Evolutionary conservation across 2,329 filamentous ascomycete genomes (phyloP).

Genomic region (Colletotrichum sp.): DNA sequence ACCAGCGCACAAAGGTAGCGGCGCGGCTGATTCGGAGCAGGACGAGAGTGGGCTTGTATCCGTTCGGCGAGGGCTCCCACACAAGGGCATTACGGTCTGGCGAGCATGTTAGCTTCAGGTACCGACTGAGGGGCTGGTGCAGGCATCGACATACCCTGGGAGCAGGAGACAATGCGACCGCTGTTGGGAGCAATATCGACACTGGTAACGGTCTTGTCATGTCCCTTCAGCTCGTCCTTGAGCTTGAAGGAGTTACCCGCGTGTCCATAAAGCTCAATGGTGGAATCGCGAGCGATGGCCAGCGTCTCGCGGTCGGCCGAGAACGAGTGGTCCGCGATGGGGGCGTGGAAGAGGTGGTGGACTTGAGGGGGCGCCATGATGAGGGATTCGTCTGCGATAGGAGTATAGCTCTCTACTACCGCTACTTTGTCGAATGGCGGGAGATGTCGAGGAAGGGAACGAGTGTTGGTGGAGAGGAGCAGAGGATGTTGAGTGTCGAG

Average conservation of each 20-base stretch:
- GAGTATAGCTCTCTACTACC: conserved; percentile 98
- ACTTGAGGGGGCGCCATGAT: conserved; percentile 87
- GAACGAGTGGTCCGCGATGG: conserved; percentile 98
- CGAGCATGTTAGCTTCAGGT: background rate
- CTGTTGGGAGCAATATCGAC: conserved; percentile 92
- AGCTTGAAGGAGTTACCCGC: conserved; percentile 78
- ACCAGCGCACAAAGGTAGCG: conserved; percentile 97
- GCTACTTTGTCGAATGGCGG: conserved; percentile 31
- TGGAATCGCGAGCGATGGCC: conserved; percentile 88
- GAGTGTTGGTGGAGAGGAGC: background rate
- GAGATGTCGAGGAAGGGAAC: background rate
- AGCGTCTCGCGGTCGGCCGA: conserved; percentile 88
- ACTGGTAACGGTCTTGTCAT: conserved; percentile 96
- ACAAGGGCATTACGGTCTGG: conserved; percentile 96
- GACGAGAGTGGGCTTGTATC: conserved; percentile 97
- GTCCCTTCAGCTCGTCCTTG: conserved; percentile 91
- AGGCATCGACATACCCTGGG: conserved; percentile 70
- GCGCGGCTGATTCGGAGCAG: conserved; percentile 96
- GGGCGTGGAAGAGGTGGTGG: conserved; percentile 95
- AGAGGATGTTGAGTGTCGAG: background rate
- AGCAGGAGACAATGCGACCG: conserved; percentile 96
- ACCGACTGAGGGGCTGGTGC: background rate
- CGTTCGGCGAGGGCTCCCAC: conserved; percentile 91
- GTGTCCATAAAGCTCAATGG: conserved; percentile 84
- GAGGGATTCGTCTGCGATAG: conserved; percentile 63